Evolutionary conservation across 352 stramenopile genomes (phyloP).

Genomic region (Globisporangium middletonii): DNA sequence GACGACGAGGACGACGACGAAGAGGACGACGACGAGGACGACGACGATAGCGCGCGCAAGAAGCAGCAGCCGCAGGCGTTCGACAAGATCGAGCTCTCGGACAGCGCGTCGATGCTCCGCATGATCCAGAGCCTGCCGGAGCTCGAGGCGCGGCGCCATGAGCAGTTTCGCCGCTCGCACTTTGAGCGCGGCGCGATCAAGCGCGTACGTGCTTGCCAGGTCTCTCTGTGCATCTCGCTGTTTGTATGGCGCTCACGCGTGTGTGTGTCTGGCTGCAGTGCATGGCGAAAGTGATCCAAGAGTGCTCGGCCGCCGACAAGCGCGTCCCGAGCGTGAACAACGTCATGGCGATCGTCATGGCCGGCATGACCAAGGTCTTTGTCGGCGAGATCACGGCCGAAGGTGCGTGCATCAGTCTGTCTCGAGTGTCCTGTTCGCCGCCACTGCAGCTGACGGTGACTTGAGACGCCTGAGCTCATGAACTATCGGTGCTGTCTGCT

Average conservation of each 20-base stretch:
- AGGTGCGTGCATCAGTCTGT: slow-evolving; percentile 22
- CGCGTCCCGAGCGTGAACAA: slow-evolving; percentile 59
- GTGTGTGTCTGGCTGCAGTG: slow-evolving; percentile 22
- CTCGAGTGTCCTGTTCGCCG: too few relatives aligned
- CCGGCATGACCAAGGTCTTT: slow-evolving; percentile 83
- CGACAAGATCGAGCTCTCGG: slow-evolving; percentile 40
- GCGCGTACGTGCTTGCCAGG: slow-evolving; percentile 26
- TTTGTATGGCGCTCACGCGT: background rate
- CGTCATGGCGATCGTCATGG: slow-evolving; percentile 87
- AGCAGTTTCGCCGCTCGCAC: slow-evolving; percentile 79
- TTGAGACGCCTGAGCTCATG: too few relatives aligned
- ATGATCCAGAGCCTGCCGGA: slow-evolving; percentile 68
- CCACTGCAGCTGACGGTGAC: too few relatives aligned
- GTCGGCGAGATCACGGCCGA: slow-evolving; percentile 73
- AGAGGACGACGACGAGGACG: slow-evolving; percentile 39
- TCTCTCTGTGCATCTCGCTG: background rate
- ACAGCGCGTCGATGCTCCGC: slow-evolving; percentile 64
- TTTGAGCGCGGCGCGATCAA: slow-evolving; percentile 82
- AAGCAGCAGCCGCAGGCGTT: slow-evolving; percentile 37
- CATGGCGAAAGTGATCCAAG: slow-evolving; percentile 73
- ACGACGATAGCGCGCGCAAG: slow-evolving; percentile 38
- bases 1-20: slow-evolving; percentile 25
- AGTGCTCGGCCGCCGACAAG: slow-evolving; percentile 49
- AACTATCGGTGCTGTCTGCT: too few relatives aligned
- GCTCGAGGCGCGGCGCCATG: slow-evolving; percentile 56